Percentiles rank a stretch among this genome's conserved stretches.
phyloP scores from a whole-genome alignment of 179 eudicot genomes.

The Carnegiea gigantea region DNA sequence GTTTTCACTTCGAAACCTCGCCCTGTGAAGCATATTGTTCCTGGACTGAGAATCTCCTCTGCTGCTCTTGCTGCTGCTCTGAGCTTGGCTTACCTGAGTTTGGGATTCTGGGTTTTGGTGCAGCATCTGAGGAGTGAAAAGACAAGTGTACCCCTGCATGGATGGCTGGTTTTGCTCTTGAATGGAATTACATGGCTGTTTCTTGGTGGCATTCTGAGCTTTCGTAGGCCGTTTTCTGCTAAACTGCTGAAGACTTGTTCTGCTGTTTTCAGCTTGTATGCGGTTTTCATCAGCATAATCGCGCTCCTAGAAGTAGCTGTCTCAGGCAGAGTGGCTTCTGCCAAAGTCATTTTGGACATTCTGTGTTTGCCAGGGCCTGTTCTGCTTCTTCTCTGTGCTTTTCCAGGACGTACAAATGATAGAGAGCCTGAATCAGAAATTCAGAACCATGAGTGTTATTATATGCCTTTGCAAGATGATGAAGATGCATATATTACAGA shows the following conservation, averaged over 20 bases:
- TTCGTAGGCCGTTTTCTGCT: constrained; percentile 9
- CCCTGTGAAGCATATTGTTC: background rate
- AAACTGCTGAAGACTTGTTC: constrained; percentile 16
- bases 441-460: constrained; percentile 3
- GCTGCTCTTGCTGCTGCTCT: constrained; percentile 16
- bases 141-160: constrained; percentile 24
- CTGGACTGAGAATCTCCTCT: constrained; percentile 1
- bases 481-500: background rate
- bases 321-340: constrained; percentile 1
- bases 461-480: constrained; percentile 6
- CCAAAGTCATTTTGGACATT: constrained; percentile 24
- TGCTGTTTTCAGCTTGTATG: constrained; percentile 12
- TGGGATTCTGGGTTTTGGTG: constrained; percentile 18
- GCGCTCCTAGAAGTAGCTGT: constrained; percentile 7
- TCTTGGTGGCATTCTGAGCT: constrained; percentile 15
- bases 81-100: constrained; percentile 22
- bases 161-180: constrained; percentile 29
- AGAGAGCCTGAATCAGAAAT: background rate
- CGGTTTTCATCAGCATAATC: constrained; percentile 17
- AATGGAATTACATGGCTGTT: constrained; percentile 30
- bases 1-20: constrained; percentile 4
- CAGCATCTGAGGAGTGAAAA: constrained; percentile 14
- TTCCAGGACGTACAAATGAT: background rate
- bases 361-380: constrained; percentile 23
- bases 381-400: constrained; percentile 16